Evolutionary conservation across 2,329 filamentous ascomycete species (phyloP), one percentile per base, ranked within the genome.

Genomic region (Boeremia exigua): DNA sequence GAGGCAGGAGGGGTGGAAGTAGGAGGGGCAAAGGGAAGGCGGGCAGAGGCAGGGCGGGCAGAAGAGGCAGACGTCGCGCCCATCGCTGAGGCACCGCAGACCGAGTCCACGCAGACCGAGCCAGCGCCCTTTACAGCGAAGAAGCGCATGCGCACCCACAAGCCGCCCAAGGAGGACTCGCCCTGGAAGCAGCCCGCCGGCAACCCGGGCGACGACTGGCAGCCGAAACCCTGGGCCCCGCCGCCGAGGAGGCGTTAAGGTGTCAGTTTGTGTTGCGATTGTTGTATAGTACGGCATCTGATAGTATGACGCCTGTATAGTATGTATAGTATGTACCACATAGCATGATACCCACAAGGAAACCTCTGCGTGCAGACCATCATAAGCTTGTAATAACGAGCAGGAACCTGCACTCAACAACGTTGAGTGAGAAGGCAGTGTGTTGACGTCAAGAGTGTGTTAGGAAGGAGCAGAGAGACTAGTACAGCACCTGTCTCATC

Each of bases 221-320:
- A 82, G 67, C 80, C 80, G 1, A 65, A 76, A 52, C 65, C 67
- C 10, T 82, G 80, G 80, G 73, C 74, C 15, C 80, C 79, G 12
- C 73, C 73, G 15, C 70, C 73, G 40, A 69, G 67, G 53, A 72
- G 73, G 51, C 51, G 56, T 27, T 64, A 52, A 57, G 38, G 6
- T 14, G 8, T 11, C 33, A 34, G 11, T 34, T n/a, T n/a, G 6
- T 3, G 14, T 34, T 12, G 10, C 3, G 7, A n/a, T 34, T 23
- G 19, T 23, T 15, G 10, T 19, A 25, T 15, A 32, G 14, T 6
- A 30, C 7, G 17, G 12, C 30, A 6, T 23, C n/a, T n/a, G 46
- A 19, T 19, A 38, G 19, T 23, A 23, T 23, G 19, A 5, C 19
- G 19, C 5, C 19, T 23, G 19, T 23, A 23, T 23, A 23, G 19